Evolutionary conservation across 2,329 filamentous ascomycete species (phyloP), one percentile per base, ranked within the genome.

Genomic region (Cryphonectria nitschkei): DNA sequence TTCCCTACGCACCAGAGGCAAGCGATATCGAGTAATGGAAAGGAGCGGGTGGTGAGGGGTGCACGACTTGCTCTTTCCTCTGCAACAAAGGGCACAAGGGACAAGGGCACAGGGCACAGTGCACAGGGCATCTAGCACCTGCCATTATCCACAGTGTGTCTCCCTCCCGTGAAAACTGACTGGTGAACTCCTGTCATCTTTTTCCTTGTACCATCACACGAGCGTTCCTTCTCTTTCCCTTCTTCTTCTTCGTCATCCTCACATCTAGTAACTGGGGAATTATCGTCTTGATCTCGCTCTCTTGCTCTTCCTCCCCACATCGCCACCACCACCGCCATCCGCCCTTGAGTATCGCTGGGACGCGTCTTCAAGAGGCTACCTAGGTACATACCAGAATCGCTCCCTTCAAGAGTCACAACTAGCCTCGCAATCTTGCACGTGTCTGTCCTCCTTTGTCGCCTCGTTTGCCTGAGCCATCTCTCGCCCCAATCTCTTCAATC

Each of bases 321-420:
- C 52, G n/a, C 52, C 9, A 29, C 52, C 52, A 14, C 11, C 52
- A 14, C 26, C 9, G 14, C 52, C 52, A 14, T 26, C 52, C 5
- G 26, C 46, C 62, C 29, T 26, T 22, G 56, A 6, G 13, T 60
- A 29, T 29, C 43, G 4, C 56, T 60, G 56, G 4, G 14, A 37
- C 56, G 56, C 56, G 56, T 60, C 9, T 60, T 16, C 56, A 19
- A 37, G 56, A n/a, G 29, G 56, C 64, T 41, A 54, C 63, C 43
- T 11, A n/a, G 7, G 41, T 46, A 50, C 37, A 56, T n/a, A 58
- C 19, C 14, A 16, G 6, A n/a, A 32, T 4, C 6, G 16, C 37
- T 11, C 37, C 54, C 32, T 37, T 50, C 7, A 50, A 32, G 50
- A 43, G 34, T 58, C 50, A 32, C 26, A 37, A 41, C 26, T 26